Base-by-base conservation (phyloP, 768 basidiomycete species). In the Daedaleopsis sinensis region DNA sequence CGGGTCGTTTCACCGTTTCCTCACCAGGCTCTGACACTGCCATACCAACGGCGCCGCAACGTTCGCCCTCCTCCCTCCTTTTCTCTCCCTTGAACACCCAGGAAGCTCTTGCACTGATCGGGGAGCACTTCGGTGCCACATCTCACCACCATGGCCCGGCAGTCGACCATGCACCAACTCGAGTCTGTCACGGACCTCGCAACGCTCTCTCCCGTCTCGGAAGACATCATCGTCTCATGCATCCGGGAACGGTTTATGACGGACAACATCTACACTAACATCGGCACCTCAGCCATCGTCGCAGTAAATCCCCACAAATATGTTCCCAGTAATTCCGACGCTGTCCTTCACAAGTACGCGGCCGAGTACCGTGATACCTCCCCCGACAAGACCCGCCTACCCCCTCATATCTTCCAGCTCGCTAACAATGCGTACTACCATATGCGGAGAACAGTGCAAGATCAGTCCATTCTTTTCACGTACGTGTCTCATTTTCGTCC, bases 291-390 rank as follows among this genome's bases (percentile, higher is more conserved):
- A 32, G 81, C 82, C 9, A 78, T 97, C 66, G 87, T 98, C 63
- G 91, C 91, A 35, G 80, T 98, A 67, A 98, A 98, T 74, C 95
- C 96, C 0, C 91, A 96, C 80, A 95, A 96, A 74, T 94, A 93
- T 67, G 83, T 96, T 46, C 65, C 88, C 18, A 84, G 86, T 57
- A 96, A 93, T 68, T 86, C 91, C 64, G 96, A 98, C 77, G 85
- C 90, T 0, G 76, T 91, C 36, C 77, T 98, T 35, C 85, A 92
- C 74, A 89, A 91, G 72, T 97, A 97, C 71, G 89, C 93, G 3
- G 81, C 88, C 19, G 89, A 96, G 69, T 94, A 95, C 71, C 83
- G 93, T 46, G 87, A 93, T 68, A 88, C 90, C 6, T 77, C 82
- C 11, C 82, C 83, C 52, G 82, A 84, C 67, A 88, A 84, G 73